phyloP scores from a whole-genome alignment of 2,329 filamentous ascomycete genomes.

The Aspergillus fumigatiaffinis region DNA sequence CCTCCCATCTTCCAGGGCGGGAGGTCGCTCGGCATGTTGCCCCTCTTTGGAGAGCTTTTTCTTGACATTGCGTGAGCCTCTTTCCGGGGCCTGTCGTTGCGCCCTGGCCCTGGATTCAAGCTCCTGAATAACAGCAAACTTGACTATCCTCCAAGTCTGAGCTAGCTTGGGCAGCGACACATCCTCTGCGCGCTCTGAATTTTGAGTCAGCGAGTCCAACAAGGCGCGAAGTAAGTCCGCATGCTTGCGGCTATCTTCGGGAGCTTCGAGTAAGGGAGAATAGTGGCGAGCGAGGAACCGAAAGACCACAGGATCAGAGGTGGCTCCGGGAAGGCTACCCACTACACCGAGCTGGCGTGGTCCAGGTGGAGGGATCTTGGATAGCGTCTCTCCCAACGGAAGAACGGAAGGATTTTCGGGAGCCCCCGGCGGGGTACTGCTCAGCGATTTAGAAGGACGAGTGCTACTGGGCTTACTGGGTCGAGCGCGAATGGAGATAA shows the following conservation, averaged over 20 bases:
- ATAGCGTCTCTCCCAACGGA: constrained; percentile 49
- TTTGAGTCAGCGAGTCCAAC: constrained; percentile 48
- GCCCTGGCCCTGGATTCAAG: constrained; percentile 40
- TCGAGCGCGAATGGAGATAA: constrained; percentile 47
- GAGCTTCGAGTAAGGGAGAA: constrained; percentile 32
- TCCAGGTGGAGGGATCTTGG: constrained; percentile 37
- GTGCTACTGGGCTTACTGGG: constrained; percentile 45
- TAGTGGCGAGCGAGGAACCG: constrained; percentile 43
- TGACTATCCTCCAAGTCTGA: constrained; percentile 58
- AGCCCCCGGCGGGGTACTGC: constrained; percentile 50
- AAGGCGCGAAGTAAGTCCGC: constrained; percentile 29
- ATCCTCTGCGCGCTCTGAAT: constrained; percentile 51
- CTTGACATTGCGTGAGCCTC: constrained; percentile 17
- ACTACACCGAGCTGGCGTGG: constrained; percentile 48
- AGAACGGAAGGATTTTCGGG: constrained; percentile 46
- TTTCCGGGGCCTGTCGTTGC: constrained; percentile 21
- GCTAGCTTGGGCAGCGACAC: constrained; percentile 50
- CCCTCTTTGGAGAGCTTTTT: constrained; percentile 30
- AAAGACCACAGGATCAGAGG: constrained; percentile 39
- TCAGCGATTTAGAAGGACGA: constrained; percentile 50
- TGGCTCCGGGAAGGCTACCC: constrained; percentile 46
- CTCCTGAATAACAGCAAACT: constrained; percentile 48
- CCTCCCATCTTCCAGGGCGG: constrained; percentile 27
- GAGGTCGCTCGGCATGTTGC: constrained; percentile 21
- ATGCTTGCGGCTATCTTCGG: constrained; percentile 18